Conservation (phyloP, 1,139 yeast species). For the Geotrichum histeridarum region DNA sequence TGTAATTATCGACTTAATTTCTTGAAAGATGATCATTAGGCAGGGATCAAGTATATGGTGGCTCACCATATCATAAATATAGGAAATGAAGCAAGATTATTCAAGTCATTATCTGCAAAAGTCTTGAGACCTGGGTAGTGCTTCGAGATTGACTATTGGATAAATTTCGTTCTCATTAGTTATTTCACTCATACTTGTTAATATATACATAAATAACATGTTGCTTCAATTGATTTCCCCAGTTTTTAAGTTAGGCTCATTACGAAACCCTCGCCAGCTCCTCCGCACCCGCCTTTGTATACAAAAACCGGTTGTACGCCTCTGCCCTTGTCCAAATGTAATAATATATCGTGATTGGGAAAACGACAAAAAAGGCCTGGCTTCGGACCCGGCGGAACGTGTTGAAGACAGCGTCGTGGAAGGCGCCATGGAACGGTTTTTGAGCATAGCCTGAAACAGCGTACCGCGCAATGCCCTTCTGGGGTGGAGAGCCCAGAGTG, state of each 20-base stretch:
- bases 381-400: slow-evolving; percentile 88
- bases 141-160: no score
- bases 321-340: slow-evolving; percentile 82
- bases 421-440: slow-evolving; percentile 81
- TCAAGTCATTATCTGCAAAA: no score
- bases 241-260: no score
- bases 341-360: slow-evolving; percentile 81
- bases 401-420: slow-evolving; percentile 85
- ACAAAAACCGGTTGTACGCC: slow-evolving; percentile 88
- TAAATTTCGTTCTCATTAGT: no score
- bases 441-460: slow-evolving; percentile 92
- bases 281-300: slow-evolving; percentile 97
- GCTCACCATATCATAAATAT: no score
- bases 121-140: no score
- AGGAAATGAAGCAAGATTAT: no score
- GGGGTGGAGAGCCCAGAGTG: slow-evolving; percentile 25
- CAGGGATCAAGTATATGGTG: no score
- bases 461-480: slow-evolving; percentile 43
- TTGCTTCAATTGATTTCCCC: neutral
- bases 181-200: neutral
- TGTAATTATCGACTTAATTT: no score
- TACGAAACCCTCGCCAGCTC: slow-evolving; percentile 54
- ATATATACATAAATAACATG: neutral
- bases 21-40: no score
- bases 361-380: slow-evolving; percentile 70